Base-by-base conservation (phyloP, 2,329 filamentous ascomycete species). In the Dactylellina haptotyla region DNA sequence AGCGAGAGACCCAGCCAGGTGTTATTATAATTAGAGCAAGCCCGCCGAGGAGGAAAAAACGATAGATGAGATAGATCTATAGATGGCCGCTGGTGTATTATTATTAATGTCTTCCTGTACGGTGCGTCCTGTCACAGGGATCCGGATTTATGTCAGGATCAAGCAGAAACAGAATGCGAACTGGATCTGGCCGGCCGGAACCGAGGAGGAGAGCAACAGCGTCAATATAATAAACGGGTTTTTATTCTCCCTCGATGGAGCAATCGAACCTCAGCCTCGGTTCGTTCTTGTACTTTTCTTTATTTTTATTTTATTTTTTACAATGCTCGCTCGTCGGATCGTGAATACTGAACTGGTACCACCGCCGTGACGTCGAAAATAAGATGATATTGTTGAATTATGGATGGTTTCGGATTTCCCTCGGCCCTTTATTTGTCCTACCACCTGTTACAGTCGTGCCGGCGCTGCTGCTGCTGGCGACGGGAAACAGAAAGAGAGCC, bases 391-490 rank as follows among this genome's bases (percentile, higher is more conserved):
- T 20, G 2, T 5, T 25, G 25, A 43, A 43, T 9, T 10, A 43
- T 9, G n/a, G n/a, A n/a, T n/a, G n/a, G n/a, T n/a, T n/a, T n/a
- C 23, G 3, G n/a, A 45, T 46, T 18, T 46, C 41, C n/a, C n/a
- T 46, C 23, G 4, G 14, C 62, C 43, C 54, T 28, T 69, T 59
- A 45, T n/a, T 69, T 69, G 64, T 69, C 45, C 64, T 59, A 69
- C 64, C 64, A 58, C 64, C 37, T 41, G 25, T 26, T 26, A 16
- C 32, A 34, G 4, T 25, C 16, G 41, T 39, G 28, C 25, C 14
- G 39, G 10, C 39, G n/a, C n/a, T n/a, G n/a, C n/a, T n/a, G n/a
- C n/a, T n/a, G n/a, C n/a, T n/a, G n/a, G n/a, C n/a, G n/a, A n/a
- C n/a, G n/a, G n/a, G n/a, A n/a, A n/a, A n/a, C n/a, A n/a, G n/a